Evolutionary conservation across 495 filamentous ascomycete species (phyloP).

Genomic region (Penicillium canescens): DNA sequence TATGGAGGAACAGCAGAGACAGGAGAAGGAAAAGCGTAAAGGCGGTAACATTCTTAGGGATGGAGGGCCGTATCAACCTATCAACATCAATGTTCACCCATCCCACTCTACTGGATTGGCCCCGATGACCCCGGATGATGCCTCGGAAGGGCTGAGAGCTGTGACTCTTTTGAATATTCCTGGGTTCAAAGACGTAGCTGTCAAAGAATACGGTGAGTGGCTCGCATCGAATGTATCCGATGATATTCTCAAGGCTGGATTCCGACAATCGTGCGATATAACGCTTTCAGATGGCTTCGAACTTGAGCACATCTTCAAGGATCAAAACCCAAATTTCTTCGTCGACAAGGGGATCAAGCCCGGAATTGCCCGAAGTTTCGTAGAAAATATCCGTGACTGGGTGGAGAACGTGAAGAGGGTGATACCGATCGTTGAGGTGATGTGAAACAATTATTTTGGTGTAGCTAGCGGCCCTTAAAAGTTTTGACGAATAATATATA

Average conservation of each 20-base stretch:
- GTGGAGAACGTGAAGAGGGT: conserved; percentile 11
- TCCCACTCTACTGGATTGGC: conserved; percentile 3
- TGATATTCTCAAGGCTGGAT: conserved; percentile 21
- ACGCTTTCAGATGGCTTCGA: conserved; percentile 20
- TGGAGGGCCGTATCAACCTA: conserved; percentile 12
- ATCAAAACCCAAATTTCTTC: conserved; percentile 27
- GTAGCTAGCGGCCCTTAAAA: too few species aligned
- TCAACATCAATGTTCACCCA: conserved; percentile 26
- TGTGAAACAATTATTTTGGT: too few species aligned
- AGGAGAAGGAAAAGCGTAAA: conserved; percentile 21
- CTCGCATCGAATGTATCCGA: conserved; percentile 22
- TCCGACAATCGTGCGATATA: conserved; percentile 22
- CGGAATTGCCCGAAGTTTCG: conserved; percentile 22
- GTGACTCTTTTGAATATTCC: conserved; percentile 8
- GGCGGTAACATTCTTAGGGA: conserved; percentile 1
- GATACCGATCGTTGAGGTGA: too few species aligned
- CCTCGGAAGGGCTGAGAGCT: conserved; percentile 1
- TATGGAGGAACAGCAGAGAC: conserved; percentile 30
- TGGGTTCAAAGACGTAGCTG: conserved; percentile 15
- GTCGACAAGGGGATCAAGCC: conserved; percentile 12
- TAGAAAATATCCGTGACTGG: conserved; percentile 26
- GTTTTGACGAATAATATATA: too few species aligned
- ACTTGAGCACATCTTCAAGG: conserved; percentile 24
- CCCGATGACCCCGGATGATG: background rate
- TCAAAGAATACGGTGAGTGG: conserved; percentile 27